A percentile compares a stretch with the other conserved stretches of the same genome.
These are phyloP conservation scores for Cucumis cinereus DNA, from an alignment of 306 rosid genomes.

Conservation along the genomic window DNA sequence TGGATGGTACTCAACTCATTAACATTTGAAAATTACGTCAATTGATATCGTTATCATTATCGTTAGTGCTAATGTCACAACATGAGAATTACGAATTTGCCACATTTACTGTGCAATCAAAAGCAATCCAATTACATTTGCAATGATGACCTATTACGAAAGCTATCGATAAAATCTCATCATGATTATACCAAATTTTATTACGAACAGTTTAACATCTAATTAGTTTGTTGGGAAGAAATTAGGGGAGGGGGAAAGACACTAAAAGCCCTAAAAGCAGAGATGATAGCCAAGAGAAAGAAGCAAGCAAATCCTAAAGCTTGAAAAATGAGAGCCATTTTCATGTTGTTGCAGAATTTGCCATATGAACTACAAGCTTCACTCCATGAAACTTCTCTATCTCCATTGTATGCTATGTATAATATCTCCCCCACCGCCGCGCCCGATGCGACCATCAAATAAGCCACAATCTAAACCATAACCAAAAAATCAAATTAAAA, in stretches of 20 bases:
- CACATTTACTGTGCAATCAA: too few species aligned
- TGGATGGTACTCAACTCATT: too few species aligned
- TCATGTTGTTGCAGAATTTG: constrained; percentile 58
- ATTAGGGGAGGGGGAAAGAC: constrained; percentile 39
- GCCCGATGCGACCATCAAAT: constrained; percentile 51
- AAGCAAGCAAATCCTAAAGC: constrained; percentile 40
- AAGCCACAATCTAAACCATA: constrained; percentile 43
- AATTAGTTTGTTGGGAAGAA: constrained; percentile 17
- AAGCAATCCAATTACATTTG: too few species aligned
- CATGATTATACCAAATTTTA: too few species aligned
- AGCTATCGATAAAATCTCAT: too few species aligned
- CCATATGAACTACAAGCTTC: constrained; percentile 64
- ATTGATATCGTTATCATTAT: too few species aligned
- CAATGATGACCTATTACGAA: too few species aligned
- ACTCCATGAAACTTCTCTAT: constrained; percentile 74
- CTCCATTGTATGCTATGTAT: constrained; percentile 54
- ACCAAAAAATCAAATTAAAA: too few species aligned
- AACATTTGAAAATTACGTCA: too few species aligned
- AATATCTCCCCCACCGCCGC: constrained; percentile 55
- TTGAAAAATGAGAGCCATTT: constrained; percentile 58
- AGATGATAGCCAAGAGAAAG: constrained; percentile 50
- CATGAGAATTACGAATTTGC: too few species aligned
- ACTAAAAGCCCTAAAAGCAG: constrained; percentile 64
- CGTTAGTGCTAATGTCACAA: too few species aligned
- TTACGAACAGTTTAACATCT: not conserved